Base-by-base conservation (phyloP, 148 eudicot species). In the Rhododendron ferrugineum region DNA sequence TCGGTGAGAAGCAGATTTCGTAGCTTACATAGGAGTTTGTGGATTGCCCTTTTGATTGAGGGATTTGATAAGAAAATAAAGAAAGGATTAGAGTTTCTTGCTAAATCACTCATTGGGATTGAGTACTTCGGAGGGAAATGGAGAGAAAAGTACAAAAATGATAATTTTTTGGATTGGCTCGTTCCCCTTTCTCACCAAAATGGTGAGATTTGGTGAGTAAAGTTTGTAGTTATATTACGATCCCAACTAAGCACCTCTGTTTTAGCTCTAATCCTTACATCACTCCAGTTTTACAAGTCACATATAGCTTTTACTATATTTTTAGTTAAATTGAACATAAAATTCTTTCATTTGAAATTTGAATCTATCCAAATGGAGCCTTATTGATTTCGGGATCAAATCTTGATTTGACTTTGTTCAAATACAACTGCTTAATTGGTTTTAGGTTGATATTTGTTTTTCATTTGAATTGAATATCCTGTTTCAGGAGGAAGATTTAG, bases 401-500 rank as follows among this genome's bases (percentile, higher is more conserved):
- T 40, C 54, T 80, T 66, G 81, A 23, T 28, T 79, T 60, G 52
- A 8, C 77, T 83, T 64, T 28, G 4, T 3, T 37, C 20, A 37
- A 49, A 64, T 64, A 50, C 23, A 32, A 11, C 37, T 28, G 18
- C 49, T 26, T 44, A 37, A 5, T 84, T 47, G 0, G 26, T 62
- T 56, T 50, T 42, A 16, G 82, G 60, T 9, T 1, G 32, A 46
- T 75, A 23, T 13, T 56, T 32, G 16, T 11, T 22, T 52, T n/a
- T 81, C 13, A 64, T 64, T 52, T 72, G 73, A 44, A 83, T 88
- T 83, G 15, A 54, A 54, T 79, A 85, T 85, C 76, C 20, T 50
- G 32, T 88, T 87, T 60, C 90, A 97, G 99, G 96, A 92, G 82
- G 95, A 90, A 50, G 91, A 97, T 91, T 75, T 97, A 86, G 99